These are phyloP conservation scores for Lentinula lateritia DNA, from an alignment of 768 basidiomycete species.

Conservation along the genomic window DNA sequence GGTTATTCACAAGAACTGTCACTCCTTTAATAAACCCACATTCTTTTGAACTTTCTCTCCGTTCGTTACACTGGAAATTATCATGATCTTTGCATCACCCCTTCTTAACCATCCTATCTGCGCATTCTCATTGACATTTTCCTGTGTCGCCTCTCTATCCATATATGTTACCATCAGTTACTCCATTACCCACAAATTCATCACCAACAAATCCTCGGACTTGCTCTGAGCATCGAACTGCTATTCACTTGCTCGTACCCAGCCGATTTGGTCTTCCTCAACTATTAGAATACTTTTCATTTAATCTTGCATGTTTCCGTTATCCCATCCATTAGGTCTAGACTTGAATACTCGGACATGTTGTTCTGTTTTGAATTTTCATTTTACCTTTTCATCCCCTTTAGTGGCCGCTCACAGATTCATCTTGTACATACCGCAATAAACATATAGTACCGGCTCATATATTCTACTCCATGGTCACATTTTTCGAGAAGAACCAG, in stretches of 20 bases:
- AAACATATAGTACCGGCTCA: background rate
- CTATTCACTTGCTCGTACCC: background rate
- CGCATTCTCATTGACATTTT: background rate
- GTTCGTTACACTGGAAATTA: background rate
- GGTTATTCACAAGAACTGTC: background rate
- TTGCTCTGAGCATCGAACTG: background rate
- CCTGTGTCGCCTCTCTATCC: background rate
- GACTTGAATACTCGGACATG: constrained; percentile 1
- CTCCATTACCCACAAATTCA: too few species aligned
- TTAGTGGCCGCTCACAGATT: background rate
- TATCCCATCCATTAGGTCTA: constrained; percentile 1
- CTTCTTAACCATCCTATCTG: background rate
- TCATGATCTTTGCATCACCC: background rate
- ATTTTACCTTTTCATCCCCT: background rate
- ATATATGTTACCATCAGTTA: background rate
- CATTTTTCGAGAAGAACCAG: background rate
- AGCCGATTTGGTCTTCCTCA: background rate
- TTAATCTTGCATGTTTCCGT: constrained; percentile 3
- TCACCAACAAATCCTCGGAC: background rate
- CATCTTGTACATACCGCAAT: background rate
- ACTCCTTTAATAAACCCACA: background rate
- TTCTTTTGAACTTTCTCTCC: background rate
- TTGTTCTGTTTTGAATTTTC: background rate
- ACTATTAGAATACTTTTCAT: background rate
- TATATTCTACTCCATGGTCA: background rate